phyloP scores from a whole-genome alignment of 169 alveolate genomes.

The Ichthyophthirius multifiliis region DNA sequence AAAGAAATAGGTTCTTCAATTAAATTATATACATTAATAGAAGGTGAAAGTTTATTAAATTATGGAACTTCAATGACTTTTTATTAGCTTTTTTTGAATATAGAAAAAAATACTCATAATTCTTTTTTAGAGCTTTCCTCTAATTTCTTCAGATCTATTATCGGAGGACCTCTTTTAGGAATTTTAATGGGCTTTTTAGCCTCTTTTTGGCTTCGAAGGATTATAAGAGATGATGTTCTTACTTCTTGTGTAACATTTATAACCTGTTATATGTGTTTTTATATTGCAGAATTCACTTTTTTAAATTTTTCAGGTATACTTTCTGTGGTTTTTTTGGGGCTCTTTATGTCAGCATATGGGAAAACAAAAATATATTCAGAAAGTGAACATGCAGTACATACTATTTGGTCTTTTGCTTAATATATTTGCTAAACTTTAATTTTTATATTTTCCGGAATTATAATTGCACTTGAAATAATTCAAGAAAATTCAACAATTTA shows the following conservation, averaged over 20 bases:
- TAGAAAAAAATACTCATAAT: too few relatives aligned
- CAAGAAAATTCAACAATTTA: slow-evolving; percentile 24
- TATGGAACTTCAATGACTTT: slow-evolving; percentile 67
- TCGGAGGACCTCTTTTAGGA: slow-evolving; percentile 40
- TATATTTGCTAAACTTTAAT: slow-evolving; percentile 44
- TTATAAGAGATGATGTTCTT: slow-evolving; percentile 50
- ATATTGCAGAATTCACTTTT: slow-evolving; percentile 40
- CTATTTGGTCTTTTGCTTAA: slow-evolving; percentile 49
- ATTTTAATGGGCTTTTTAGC: slow-evolving; percentile 6
- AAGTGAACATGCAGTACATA: slow-evolving; percentile 54
- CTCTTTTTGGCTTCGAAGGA: slow-evolving; percentile 48
- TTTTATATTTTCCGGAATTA: slow-evolving; percentile 51
- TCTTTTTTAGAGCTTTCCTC: too few relatives aligned
- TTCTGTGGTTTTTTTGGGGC: slow-evolving; percentile 59
- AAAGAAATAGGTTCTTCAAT: slow-evolving; percentile 56
- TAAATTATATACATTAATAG: slow-evolving; percentile 54
- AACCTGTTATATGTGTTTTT: slow-evolving; percentile 49
- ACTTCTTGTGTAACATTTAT: slow-evolving; percentile 48
- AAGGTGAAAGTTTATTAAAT: slow-evolving; percentile 58
- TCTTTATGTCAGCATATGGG: slow-evolving; percentile 63
- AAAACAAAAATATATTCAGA: slow-evolving; percentile 41
- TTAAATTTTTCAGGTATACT: slow-evolving; percentile 52
- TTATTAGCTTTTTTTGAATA: too few relatives aligned
- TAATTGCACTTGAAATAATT: slow-evolving; percentile 45
- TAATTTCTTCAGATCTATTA: too few relatives aligned